These are phyloP conservation scores for Fraxinus latifolia DNA, from an alignment of 305 asterid species.

Conservation along the genomic window DNA sequence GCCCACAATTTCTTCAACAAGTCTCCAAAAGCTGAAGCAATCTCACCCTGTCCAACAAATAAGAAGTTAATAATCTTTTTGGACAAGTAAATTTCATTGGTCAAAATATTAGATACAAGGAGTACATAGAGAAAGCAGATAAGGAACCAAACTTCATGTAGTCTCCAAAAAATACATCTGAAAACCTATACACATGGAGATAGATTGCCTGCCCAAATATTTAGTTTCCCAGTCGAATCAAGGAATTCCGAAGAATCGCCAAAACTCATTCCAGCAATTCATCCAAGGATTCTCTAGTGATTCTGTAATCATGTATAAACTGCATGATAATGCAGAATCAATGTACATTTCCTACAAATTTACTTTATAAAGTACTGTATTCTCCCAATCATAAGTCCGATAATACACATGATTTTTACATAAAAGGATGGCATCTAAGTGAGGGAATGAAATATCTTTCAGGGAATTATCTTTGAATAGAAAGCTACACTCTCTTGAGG, in stretches of 20 bases:
- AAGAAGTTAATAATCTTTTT: conserved; percentile 19
- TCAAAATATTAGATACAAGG: conserved; percentile 6
- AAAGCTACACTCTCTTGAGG: not conserved
- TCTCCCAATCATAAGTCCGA: not conserved
- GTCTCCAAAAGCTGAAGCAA: conserved; percentile 94
- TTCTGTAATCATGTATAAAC: not conserved
- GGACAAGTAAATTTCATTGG: conserved; percentile 22
- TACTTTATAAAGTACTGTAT: not conserved
- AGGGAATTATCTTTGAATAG: conserved; percentile 8
- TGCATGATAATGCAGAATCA: not conserved
- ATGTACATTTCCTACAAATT: not conserved
- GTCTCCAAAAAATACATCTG: conserved; percentile 14
- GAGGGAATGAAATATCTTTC: conserved; percentile 4
- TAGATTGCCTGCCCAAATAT: conserved; percentile 10
- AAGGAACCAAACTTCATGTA: conserved; percentile 5
- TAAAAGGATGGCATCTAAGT: not conserved
- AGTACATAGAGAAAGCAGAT: conserved; percentile 10
- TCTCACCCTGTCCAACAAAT: conserved; percentile 67
- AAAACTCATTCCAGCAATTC: not conserved
- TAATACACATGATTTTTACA: not conserved
- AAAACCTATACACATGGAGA: conserved; percentile 17
- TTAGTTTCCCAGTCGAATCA: not conserved
- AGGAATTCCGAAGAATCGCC: not conserved
- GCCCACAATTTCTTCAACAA: conserved; percentile 90
- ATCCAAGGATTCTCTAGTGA: conserved; percentile 6